Percentiles rank a stretch among this genome's conserved stretches.
These are phyloP conservation scores for Chlorella variabilis DNA, from an alignment of 163 green algal genomes.

Conservation along the genomic window DNA sequence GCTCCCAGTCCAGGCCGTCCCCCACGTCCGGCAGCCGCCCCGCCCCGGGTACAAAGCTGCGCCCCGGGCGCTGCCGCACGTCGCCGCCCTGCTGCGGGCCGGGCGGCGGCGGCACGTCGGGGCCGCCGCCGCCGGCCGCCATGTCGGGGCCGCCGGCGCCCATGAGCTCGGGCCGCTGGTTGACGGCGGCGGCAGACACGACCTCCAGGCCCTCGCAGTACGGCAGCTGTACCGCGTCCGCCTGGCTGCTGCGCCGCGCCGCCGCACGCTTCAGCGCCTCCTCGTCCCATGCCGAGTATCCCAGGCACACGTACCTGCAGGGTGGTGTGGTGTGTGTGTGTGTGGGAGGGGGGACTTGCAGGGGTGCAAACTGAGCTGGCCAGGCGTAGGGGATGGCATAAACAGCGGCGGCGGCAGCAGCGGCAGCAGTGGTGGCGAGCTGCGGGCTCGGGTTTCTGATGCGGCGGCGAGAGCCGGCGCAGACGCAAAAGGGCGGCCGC, in stretches of 20 bases:
- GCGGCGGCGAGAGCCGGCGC: too few species aligned
- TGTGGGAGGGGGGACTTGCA: too few species aligned
- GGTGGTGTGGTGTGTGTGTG: background rate
- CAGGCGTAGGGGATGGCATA: too few species aligned
- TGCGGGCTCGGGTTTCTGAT: too few species aligned
- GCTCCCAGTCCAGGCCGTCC: conserved; percentile 30
- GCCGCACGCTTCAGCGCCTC: conserved; percentile 39
- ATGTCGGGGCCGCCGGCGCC: conserved; percentile 29
- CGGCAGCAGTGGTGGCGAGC: too few species aligned
- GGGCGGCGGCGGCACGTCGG: background rate
- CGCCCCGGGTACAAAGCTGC: conserved; percentile 34
- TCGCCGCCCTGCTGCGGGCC: background rate
- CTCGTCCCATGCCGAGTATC: conserved; percentile 45
- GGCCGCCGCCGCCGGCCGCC: background rate
- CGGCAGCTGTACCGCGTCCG: conserved; percentile 41
- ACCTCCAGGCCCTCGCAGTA: conserved; percentile 53
- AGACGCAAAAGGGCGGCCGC: too few species aligned
- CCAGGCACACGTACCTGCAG: conserved; percentile 47
- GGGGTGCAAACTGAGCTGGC: too few species aligned
- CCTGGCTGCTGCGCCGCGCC: conserved; percentile 9
- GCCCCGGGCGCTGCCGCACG: conserved; percentile 32
- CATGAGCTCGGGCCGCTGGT: conserved; percentile 33
- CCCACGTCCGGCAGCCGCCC: conserved; percentile 9
- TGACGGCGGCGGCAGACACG: conserved; percentile 42
- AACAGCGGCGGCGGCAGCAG: too few species aligned